Evolutionary conservation across 768 basidiomycete genomes (phyloP).

Genomic region (Panaeolus cyanescens): DNA sequence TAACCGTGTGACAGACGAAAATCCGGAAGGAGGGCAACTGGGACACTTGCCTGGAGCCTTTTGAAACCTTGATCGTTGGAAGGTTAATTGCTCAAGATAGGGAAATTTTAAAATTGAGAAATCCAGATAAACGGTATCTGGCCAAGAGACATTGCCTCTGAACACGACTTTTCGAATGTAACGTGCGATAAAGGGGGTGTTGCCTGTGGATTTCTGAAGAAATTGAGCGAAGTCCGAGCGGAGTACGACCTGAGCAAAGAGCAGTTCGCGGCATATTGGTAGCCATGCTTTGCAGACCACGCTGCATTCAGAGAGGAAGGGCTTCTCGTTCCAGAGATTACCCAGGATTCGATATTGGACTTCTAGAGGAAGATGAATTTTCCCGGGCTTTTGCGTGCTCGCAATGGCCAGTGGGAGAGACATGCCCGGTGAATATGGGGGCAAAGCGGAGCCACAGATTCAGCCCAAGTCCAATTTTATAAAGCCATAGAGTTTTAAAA

Average conservation of each 20-base stretch:
- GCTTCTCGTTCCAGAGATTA: constrained; percentile 25
- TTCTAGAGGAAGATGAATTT: constrained; percentile 29
- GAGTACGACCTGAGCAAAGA: constrained; percentile 33
- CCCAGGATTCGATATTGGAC: constrained; percentile 31
- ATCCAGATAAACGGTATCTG: background rate
- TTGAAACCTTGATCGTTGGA: background rate
- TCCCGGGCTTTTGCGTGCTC: background rate
- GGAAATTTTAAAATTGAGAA: background rate
- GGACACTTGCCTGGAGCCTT: too few relatives aligned
- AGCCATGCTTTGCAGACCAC: constrained; percentile 35
- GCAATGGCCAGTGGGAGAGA: background rate
- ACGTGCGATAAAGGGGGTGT: constrained; percentile 22
- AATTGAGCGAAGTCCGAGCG: constrained; percentile 26
- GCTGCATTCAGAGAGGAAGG: constrained; percentile 30
- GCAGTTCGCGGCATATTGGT: constrained; percentile 29
- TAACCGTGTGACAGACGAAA: constrained; percentile 52
- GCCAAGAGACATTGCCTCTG: constrained; percentile 15
- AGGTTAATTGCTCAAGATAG: background rate
- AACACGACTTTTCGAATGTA: constrained; percentile 31
- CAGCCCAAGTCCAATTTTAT: background rate
- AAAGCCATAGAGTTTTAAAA: background rate
- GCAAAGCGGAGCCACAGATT: background rate
- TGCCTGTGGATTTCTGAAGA: constrained; percentile 27
- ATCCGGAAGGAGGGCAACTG: constrained; percentile 18
- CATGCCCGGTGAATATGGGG: background rate